Conservation (phyloP, 1,139 yeast genomes). For the Zygoascus sp. region DNA sequence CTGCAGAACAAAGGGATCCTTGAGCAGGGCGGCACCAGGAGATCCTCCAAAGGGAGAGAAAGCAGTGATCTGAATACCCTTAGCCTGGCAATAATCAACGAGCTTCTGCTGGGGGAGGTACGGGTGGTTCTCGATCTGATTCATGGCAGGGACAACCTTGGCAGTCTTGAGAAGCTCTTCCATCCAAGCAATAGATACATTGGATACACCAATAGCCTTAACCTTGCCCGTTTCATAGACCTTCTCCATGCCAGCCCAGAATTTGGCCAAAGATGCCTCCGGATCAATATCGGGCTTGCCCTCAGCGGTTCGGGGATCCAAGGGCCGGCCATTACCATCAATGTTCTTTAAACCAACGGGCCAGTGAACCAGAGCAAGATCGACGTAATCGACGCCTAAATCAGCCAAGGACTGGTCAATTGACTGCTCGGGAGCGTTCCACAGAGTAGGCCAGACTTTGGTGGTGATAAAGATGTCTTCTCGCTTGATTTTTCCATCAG, state of each 20-base stretch:
- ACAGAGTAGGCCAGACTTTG: constrained; percentile 34
- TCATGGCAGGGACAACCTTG: constrained; percentile 52
- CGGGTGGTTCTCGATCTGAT: constrained; percentile 68
- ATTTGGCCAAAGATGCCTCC: constrained; percentile 44
- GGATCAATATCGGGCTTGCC: constrained; percentile 44
- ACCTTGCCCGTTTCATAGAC: constrained; percentile 47
- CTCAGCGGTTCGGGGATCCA: constrained; percentile 40
- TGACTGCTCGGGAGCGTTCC: constrained; percentile 8
- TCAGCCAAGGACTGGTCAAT: constrained; percentile 44
- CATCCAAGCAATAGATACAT: constrained; percentile 49
- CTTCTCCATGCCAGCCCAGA: constrained; percentile 52
- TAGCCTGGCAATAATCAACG: constrained; percentile 48
- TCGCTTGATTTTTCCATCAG: constrained; percentile 32
- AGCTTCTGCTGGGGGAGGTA: constrained; percentile 67
- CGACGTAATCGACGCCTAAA: constrained; percentile 59
- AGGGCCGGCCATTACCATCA: constrained; percentile 37
- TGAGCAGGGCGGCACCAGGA: constrained; percentile 57
- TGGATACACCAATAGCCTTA: constrained; percentile 54
- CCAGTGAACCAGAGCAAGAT: constrained; percentile 63
- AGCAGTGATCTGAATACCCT: constrained; percentile 58
- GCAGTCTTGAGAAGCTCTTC: constrained; percentile 43
- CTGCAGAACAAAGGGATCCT: constrained; percentile 28
- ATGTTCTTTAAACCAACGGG: constrained; percentile 50
- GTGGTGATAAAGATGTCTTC: constrained; percentile 47
- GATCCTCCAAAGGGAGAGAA: constrained; percentile 68